These are phyloP conservation scores for Paraglomus brasilianum DNA, from an alignment of 192 early-diverging fungal species.

Conservation along the genomic window DNA sequence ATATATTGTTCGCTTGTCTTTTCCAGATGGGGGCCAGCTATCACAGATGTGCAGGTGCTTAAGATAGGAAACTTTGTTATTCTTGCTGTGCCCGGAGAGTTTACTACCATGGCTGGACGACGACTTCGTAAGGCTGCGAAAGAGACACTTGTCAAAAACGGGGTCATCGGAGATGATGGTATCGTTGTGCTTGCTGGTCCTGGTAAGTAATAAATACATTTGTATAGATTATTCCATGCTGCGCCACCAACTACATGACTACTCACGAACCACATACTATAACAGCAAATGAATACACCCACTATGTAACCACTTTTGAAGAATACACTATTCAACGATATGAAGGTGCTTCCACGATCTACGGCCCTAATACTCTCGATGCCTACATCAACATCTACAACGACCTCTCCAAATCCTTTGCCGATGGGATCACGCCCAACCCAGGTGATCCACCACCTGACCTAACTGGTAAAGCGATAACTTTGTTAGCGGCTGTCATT, in stretches of 20 bases:
- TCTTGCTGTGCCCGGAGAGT: slow-evolving; percentile 54
- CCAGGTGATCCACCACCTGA: neutral
- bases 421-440: neutral
- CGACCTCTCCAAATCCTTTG: slow-evolving; percentile 49
- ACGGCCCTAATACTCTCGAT: slow-evolving; percentile 55
- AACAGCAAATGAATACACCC: slow-evolving; percentile 30
- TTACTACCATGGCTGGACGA: slow-evolving; percentile 65
- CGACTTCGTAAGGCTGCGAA: slow-evolving; percentile 33
- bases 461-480: slow-evolving; percentile 17
- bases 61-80: slow-evolving; percentile 46
- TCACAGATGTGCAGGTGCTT: slow-evolving; percentile 52
- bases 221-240: slow-evolving; percentile 40
- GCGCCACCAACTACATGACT: no score
- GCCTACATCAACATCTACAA: slow-evolving; percentile 54
- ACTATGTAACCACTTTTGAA: slow-evolving; percentile 53
- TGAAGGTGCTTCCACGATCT: slow-evolving; percentile 60
- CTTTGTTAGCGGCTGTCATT: slow-evolving; percentile 9
- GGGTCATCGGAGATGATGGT: slow-evolving; percentile 39
- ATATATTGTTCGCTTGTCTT: no score
- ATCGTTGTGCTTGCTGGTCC: slow-evolving; percentile 56
- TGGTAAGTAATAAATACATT: slow-evolving; percentile 56
- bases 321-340: slow-evolving; percentile 64
- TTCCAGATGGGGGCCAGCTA: slow-evolving; percentile 50
- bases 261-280: no score
- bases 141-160: slow-evolving; percentile 33